phyloP scores from a whole-genome alignment of 2,329 filamentous ascomycete species.

The Epichloe gansuensis region DNA sequence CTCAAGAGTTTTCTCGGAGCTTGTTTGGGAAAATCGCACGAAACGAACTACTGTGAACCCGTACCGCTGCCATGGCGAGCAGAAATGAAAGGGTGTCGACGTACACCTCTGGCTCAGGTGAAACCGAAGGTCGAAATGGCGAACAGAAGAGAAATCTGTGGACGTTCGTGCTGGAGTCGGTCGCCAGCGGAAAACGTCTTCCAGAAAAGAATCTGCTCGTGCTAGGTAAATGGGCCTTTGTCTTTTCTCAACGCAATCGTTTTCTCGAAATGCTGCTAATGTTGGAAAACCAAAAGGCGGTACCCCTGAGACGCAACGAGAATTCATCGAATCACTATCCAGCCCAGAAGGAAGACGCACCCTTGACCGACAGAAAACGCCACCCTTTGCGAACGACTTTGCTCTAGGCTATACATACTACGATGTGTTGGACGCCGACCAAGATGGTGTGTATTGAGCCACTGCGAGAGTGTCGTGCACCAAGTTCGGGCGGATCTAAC shows the following conservation, averaged over 20 bases:
- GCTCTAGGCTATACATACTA: conserved; percentile 91
- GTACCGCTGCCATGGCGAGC: conserved; percentile 29
- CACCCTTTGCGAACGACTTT: conserved; percentile 82
- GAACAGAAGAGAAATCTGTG: conserved; percentile 82
- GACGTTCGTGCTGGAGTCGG: conserved; percentile 84
- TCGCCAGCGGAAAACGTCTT: conserved; percentile 78
- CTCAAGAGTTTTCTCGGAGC: background rate
- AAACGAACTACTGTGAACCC: background rate
- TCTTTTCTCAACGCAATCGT: background rate
- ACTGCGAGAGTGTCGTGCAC: background rate
- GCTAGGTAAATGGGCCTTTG: conserved; percentile 42
- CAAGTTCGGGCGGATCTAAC: conserved; percentile 10
- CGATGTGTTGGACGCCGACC: conserved; percentile 84
- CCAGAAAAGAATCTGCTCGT: conserved; percentile 87
- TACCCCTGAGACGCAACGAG: conserved; percentile 67
- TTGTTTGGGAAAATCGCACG: background rate
- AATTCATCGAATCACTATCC: conserved; percentile 60
- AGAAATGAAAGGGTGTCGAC: conserved; percentile 44
- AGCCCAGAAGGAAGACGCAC: conserved; percentile 39
- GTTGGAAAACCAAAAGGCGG: conserved; percentile 43
- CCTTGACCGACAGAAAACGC: conserved; percentile 47
- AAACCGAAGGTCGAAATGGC: conserved; percentile 44
- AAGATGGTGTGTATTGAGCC: conserved; percentile 56
- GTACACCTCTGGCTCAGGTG: conserved; percentile 43
- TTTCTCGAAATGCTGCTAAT: background rate